Evolutionary conservation across 2,329 filamentous ascomycete genomes (phyloP).

Genomic region (Cladosporium oxysporum): DNA sequence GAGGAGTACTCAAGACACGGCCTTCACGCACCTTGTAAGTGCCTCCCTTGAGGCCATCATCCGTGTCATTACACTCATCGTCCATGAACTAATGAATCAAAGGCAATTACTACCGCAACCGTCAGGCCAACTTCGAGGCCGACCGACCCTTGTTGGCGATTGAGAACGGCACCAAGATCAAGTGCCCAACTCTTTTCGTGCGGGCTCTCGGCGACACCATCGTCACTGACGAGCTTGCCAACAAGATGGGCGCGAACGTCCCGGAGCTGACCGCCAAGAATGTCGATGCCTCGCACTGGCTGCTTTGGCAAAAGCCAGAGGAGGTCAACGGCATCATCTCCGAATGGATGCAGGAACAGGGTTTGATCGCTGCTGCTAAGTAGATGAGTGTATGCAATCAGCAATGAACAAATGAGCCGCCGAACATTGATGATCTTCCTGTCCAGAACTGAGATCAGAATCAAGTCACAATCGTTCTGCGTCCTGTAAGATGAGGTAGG

Average conservation of each 20-base stretch:
- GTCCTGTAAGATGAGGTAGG: background rate
- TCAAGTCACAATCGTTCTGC: background rate
- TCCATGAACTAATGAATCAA: slow-evolving; percentile 66
- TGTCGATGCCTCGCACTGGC: slow-evolving; percentile 79
- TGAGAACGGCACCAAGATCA: slow-evolving; percentile 24
- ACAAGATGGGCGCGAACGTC: slow-evolving; percentile 69
- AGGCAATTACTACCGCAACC: slow-evolving; percentile 76
- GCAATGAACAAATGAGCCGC: background rate
- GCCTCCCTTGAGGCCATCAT: background rate
- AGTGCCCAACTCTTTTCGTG: slow-evolving; percentile 69
- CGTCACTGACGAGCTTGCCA: slow-evolving; percentile 69
- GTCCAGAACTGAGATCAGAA: background rate
- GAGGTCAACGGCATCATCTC: slow-evolving; percentile 70
- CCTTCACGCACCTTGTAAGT: slow-evolving; percentile 11
- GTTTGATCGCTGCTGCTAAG: slow-evolving; percentile 24
- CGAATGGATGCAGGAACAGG: slow-evolving; percentile 64
- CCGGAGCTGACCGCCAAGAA: slow-evolving; percentile 64
- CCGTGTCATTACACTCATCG: background rate
- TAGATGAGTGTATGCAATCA: background rate
- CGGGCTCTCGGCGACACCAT: slow-evolving; percentile 70
- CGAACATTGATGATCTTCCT: background rate
- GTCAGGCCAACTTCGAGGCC: slow-evolving; percentile 72
- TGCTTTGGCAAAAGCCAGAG: slow-evolving; percentile 69
- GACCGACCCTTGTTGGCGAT: slow-evolving; percentile 52
- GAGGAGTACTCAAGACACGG: slow-evolving; percentile 10